Conservation (phyloP, 2,329 filamentous ascomycete genomes). For the Pseudogymnoascus sp. region DNA sequence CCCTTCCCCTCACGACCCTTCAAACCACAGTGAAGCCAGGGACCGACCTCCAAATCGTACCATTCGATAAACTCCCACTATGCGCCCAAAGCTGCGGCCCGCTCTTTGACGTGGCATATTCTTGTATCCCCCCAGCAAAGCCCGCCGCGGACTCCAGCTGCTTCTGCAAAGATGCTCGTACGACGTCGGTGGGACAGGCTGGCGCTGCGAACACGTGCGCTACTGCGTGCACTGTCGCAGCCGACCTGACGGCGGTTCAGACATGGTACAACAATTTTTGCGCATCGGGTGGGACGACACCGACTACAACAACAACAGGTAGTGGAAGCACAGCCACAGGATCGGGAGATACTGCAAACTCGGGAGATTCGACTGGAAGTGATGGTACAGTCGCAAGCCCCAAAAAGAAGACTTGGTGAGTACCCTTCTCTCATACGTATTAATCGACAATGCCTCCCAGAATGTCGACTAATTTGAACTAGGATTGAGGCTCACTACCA, state of each 20-base stretch:
- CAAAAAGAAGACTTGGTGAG: conserved; percentile 5
- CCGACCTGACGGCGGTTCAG: conserved; percentile 51
- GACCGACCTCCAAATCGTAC: conserved; percentile 38
- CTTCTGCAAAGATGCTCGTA: conserved; percentile 59
- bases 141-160: conserved; percentile 55
- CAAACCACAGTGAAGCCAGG: neutral
- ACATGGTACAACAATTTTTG: conserved; percentile 67
- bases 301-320: neutral
- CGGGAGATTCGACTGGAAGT: neutral
- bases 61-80: conserved; percentile 50
- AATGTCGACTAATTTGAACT: neutral
- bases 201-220: neutral
- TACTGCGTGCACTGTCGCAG: conserved; percentile 18
- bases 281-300: conserved; percentile 32
- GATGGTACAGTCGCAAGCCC: neutral
- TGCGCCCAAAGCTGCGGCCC: conserved; percentile 54
- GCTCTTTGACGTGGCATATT: conserved; percentile 63
- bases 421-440: neutral
- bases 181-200: neutral
- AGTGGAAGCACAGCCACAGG: neutral
- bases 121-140: conserved; percentile 56
- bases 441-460: conserved; percentile 1
- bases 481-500: conserved; percentile 66
- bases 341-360: neutral
- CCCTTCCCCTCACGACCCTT: conserved; percentile 1